These are phyloP conservation scores for Vaccinium myrtillus DNA, from an alignment of 148 eudicot species.

Conservation along the genomic window DNA sequence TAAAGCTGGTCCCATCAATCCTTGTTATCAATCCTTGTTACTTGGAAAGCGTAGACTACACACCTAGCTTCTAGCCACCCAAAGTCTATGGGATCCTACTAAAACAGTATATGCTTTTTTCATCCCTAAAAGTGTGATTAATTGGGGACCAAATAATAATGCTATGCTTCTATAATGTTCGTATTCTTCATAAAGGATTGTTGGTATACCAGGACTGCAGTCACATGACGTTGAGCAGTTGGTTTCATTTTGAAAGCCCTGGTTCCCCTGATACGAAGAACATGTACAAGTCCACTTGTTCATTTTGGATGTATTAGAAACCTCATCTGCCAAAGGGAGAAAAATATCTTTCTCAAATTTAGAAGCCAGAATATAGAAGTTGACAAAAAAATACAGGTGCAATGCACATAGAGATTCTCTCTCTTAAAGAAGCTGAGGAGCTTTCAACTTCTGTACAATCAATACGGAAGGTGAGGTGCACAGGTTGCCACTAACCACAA, in stretches of 20 bases:
- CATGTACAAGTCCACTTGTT: conserved; percentile 73
- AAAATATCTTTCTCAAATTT: not conserved
- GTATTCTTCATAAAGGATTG: not conserved
- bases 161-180: not conserved
- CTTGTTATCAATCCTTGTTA: not conserved
- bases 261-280: conserved; percentile 41
- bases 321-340: conserved; percentile 41
- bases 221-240: conserved; percentile 75
- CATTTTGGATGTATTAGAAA: conserved; percentile 35
- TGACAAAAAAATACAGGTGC: not conserved
- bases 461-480: not conserved
- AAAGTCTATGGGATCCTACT: not conserved
- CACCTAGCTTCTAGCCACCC: not conserved
- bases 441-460: not conserved
- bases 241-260: conserved; percentile 32
- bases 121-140: not conserved
- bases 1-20: not conserved
- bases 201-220: conserved; percentile 64
- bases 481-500: conserved; percentile 54
- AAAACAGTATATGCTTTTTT: not conserved
- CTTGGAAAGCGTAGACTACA: not conserved
- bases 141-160: not conserved
- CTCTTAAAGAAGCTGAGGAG: not conserved
- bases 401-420: conserved; percentile 2
- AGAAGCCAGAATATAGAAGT: not conserved